Base-by-base conservation (phyloP, 2,329 filamentous ascomycete genomes). In the Pezicula radicicola region DNA sequence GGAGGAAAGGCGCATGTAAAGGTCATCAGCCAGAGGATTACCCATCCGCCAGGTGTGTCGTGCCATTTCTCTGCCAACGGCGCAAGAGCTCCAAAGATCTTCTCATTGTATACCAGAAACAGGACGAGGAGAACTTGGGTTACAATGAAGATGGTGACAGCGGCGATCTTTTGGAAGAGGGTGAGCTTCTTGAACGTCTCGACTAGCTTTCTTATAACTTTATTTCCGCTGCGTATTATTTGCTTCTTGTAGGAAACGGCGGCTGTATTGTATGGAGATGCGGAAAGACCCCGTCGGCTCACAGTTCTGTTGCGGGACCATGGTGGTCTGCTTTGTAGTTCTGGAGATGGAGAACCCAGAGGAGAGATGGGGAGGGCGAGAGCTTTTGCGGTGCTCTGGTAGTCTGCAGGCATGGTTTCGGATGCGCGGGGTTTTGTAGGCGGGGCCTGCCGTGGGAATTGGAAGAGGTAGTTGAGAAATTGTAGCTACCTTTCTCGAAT, bases 61-160 rank as follows among this genome's bases (percentile, higher is more conserved):
- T 90, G 83, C 91, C 91, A 97, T 58, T 81, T 80, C 67, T 85
- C 78, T 19, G 92, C 90, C 12, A 85, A 70, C 6, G 91, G 90
- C 12, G 78, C 81, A 50, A 97, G 76, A 70, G 79, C 84, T 33
- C 80, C 77, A 73, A 97, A 95, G 66, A 97, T 87, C 58, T 78
- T 73, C 68, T 93, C 86, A 57, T 86, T 90, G 75, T 89, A 94
- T 55, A 93, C 69, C 51, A 96, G 73, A 67, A 89, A 86, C 4
- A 91, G 72, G 49, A 96, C 73, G 27, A 77, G 72, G 12, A 89
- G 64, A 8, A 81, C 74, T 51, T 79, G 69, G n/a, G 76, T 54
- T 16, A 59, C 57, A 0, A 77, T 65, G 15, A 87, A 46, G 8
- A 75, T 70, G 21, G 72, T 81, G 3, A 77, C 53, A 12, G 79